A percentile compares a stretch with the other conserved stretches of the same genome.
phyloP scores from a whole-genome alignment of 1,139 yeast species.

The Suhomyces guaymorum region DNA sequence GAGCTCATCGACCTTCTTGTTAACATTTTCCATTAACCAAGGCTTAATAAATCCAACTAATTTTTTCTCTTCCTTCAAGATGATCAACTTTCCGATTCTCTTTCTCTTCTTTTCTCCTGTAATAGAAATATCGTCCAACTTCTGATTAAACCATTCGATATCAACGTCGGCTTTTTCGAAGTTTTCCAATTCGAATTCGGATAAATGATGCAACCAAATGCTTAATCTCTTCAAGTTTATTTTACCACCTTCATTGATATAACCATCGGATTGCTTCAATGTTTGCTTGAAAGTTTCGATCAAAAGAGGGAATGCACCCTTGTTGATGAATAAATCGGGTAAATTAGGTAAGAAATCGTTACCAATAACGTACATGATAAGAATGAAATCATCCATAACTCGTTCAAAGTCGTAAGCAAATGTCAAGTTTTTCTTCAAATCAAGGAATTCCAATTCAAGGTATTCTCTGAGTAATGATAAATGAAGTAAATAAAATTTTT shows the following conservation, averaged over 20 bases:
- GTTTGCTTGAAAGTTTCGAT: conserved; percentile 85
- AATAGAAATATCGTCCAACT: conserved; percentile 75
- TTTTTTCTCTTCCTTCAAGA: conserved; percentile 74
- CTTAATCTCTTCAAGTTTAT: conserved; percentile 74
- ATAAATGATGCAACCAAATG: conserved; percentile 68
- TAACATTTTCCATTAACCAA: conserved; percentile 57
- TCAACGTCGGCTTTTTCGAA: conserved; percentile 83
- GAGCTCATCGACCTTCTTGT: conserved; percentile 31
- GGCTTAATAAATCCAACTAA: conserved; percentile 62
- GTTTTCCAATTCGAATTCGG: conserved; percentile 75
- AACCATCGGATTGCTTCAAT: conserved; percentile 74
- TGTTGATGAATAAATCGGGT: conserved; percentile 89
- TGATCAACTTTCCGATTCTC: conserved; percentile 61
- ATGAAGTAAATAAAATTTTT: conserved; percentile 81
- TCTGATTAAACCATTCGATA: conserved; percentile 87
- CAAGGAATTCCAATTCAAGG: conserved; percentile 79
- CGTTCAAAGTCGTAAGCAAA: conserved; percentile 87
- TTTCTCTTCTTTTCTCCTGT: conserved; percentile 70
- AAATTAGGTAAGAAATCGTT: conserved; percentile 98
- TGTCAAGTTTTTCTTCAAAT: conserved; percentile 58
- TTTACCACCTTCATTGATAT: conserved; percentile 78
- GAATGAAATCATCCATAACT: conserved; percentile 86
- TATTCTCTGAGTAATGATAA: conserved; percentile 88
- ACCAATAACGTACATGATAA: conserved; percentile 92
- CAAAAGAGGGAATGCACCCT: conserved; percentile 92